A percentile compares a stretch with the other conserved stretches of the same genome.
Conservation (phyloP, 2,329 filamentous ascomycete genomes). For the Graphilbum sp. region DNA sequence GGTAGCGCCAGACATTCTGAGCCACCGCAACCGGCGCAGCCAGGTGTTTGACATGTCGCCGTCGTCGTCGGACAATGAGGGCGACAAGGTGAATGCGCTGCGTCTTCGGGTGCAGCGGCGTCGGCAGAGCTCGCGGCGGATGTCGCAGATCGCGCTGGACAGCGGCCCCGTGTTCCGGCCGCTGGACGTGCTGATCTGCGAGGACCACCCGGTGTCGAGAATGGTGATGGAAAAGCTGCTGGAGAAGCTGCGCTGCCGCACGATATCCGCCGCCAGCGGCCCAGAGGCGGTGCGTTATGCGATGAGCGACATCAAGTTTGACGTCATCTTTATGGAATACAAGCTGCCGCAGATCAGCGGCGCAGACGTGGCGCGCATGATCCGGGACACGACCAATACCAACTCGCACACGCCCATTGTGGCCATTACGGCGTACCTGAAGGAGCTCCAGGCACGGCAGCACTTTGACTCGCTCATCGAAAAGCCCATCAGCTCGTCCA, state of each 20-base stretch:
- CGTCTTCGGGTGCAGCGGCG: slow-evolving; percentile 82
- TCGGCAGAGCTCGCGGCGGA: slow-evolving; percentile 83
- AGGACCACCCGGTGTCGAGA: slow-evolving; percentile 90
- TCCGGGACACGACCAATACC: slow-evolving; percentile 87
- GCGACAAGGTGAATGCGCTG: slow-evolving; percentile 62
- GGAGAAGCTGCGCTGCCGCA: slow-evolving; percentile 87
- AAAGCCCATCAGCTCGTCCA: slow-evolving; percentile 87
- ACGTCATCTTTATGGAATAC: slow-evolving; percentile 97
- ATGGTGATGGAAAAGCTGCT: slow-evolving; percentile 98
- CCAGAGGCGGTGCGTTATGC: slow-evolving; percentile 86
- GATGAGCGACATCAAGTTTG: slow-evolving; percentile 94
- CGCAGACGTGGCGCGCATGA: slow-evolving; percentile 91
- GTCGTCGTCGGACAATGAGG: slow-evolving; percentile 94
- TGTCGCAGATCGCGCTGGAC: slow-evolving; percentile 78
- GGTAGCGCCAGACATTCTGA: slow-evolving; percentile 48
- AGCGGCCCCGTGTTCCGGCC: slow-evolving; percentile 72
- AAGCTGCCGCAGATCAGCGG: slow-evolving; percentile 90
- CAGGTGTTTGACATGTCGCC: slow-evolving; percentile 94
- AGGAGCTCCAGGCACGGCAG: slow-evolving; percentile 86
- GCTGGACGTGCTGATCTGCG: slow-evolving; percentile 86
- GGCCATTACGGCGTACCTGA: slow-evolving; percentile 93
- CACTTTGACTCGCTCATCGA: slow-evolving; percentile 93
- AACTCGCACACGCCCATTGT: slow-evolving; percentile 93
- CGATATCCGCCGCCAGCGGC: slow-evolving; percentile 79
- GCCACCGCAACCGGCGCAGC: slow-evolving; percentile 79